phyloP scores from a whole-genome alignment of 2,329 filamentous ascomycete genomes.

The Pseudogymnoascus sp. region DNA sequence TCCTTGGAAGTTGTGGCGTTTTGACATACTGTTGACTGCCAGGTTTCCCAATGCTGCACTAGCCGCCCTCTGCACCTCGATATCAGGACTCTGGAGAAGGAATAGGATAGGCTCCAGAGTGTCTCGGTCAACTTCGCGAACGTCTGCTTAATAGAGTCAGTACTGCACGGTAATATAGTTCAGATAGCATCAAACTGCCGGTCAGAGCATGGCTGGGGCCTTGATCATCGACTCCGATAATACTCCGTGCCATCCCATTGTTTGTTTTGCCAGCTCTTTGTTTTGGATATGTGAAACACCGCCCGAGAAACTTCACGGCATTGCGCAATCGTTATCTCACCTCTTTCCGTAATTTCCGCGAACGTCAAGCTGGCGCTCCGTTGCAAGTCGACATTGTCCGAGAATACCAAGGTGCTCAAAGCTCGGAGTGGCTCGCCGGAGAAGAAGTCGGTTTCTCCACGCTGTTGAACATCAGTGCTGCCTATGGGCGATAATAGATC shows the following conservation, averaged over 20 bases:
- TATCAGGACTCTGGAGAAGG: slow-evolving; percentile 87
- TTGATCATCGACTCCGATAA: not conserved
- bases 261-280: not conserved
- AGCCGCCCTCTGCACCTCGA: slow-evolving; percentile 92
- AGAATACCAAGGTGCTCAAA: slow-evolving; percentile 92
- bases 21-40: slow-evolving; percentile 80
- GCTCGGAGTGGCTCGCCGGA: slow-evolving; percentile 88
- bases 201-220: slow-evolving; percentile 11
- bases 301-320: not conserved
- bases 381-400: slow-evolving; percentile 96
- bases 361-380: slow-evolving; percentile 96
- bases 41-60: slow-evolving; percentile 94
- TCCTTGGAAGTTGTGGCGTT: not conserved
- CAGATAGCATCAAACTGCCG: slow-evolving; percentile 13
- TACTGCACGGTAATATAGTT: not conserved
- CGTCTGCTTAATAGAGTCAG: slow-evolving; percentile 52
- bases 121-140: slow-evolving; percentile 87
- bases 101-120: slow-evolving; percentile 95
- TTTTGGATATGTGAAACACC: slow-evolving; percentile 1
- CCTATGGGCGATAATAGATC: not conserved
- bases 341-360: slow-evolving; percentile 96
- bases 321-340: slow-evolving; percentile 42
- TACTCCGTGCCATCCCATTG: not conserved
- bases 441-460: slow-evolving; percentile 97
- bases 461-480: slow-evolving; percentile 35